phyloP scores from a whole-genome alignment of 2,329 filamentous ascomycete genomes.

The Hypoxylon rubiginosum region DNA sequence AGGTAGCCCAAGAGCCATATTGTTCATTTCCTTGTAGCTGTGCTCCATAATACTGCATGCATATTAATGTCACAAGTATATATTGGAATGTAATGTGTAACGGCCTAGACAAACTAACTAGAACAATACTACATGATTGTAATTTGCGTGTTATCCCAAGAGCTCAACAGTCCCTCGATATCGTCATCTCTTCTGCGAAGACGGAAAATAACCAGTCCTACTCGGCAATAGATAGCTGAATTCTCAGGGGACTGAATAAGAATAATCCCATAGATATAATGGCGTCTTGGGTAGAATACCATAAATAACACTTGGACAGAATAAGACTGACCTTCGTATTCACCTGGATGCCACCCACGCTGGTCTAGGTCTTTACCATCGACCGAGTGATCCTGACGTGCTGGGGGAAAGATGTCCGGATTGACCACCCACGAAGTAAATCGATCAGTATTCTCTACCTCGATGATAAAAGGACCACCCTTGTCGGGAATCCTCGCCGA shows the following conservation, averaged over 20 bases:
- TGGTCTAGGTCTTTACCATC: neutral
- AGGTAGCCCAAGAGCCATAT: too few species aligned
- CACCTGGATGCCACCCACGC: neutral
- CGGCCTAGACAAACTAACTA: too few species aligned
- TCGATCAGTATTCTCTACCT: neutral
- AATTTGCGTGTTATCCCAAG: neutral
- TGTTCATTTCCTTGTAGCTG: too few species aligned
- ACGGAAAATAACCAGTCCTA: neutral
- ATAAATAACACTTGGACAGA: neutral
- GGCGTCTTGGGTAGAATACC: neutral
- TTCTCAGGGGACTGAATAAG: neutral
- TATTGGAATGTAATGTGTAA: too few species aligned
- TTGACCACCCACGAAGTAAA: neutral
- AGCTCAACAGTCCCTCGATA: neutral
- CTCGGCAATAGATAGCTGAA: neutral
- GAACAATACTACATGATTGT: neutral
- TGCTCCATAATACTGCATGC: too few species aligned
- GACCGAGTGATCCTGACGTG: neutral
- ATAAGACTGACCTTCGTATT: neutral
- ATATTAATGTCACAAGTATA: too few species aligned
- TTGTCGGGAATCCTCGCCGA: neutral
- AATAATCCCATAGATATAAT: neutral
- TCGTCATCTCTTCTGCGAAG: neutral
- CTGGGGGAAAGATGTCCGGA: conserved; percentile 1
- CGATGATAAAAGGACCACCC: neutral